These are phyloP conservation scores for Alternaria atra DNA, from an alignment of 2,329 filamentous ascomycete genomes.

Conservation along the genomic window DNA sequence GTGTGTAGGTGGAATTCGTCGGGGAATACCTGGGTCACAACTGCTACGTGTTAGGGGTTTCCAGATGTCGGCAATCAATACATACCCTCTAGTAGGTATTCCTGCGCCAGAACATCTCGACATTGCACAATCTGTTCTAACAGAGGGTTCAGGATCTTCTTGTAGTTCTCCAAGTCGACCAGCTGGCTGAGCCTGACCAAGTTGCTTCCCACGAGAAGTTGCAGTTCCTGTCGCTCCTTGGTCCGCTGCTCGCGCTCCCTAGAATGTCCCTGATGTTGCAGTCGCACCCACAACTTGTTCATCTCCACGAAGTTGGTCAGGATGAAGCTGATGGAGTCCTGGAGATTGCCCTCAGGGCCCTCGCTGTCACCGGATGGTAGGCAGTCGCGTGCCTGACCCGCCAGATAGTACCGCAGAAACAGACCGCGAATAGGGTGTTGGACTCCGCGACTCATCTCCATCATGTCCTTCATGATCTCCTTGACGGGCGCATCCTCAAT, in stretches of 20 bases:
- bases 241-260: constrained; percentile 92
- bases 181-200: constrained; percentile 93
- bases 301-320: constrained; percentile 99
- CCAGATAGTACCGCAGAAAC: constrained; percentile 95
- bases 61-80: neutral
- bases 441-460: constrained; percentile 99
- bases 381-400: constrained; percentile 90
- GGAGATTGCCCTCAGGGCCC: constrained; percentile 92
- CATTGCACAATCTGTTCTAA: constrained; percentile 98
- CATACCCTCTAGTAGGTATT: constrained; percentile 86
- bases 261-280: constrained; percentile 97
- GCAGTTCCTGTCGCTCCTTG: constrained; percentile 92
- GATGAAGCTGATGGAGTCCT: constrained; percentile 98
- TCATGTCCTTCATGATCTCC: constrained; percentile 99
- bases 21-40: constrained; percentile 98
- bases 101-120: constrained; percentile 93
- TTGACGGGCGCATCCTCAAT: constrained; percentile 98
- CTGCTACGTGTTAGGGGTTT: constrained; percentile 56
- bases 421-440: constrained; percentile 96
- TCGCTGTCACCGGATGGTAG: constrained; percentile 84
- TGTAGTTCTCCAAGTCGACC: constrained; percentile 94
- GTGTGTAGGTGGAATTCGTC: constrained; percentile 99
- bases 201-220: constrained; percentile 95
- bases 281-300: constrained; percentile 98
- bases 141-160: constrained; percentile 86